Conservation (phyloP, 352 stramenopile genomes). For the Globisporangium mamillatum region DNA sequence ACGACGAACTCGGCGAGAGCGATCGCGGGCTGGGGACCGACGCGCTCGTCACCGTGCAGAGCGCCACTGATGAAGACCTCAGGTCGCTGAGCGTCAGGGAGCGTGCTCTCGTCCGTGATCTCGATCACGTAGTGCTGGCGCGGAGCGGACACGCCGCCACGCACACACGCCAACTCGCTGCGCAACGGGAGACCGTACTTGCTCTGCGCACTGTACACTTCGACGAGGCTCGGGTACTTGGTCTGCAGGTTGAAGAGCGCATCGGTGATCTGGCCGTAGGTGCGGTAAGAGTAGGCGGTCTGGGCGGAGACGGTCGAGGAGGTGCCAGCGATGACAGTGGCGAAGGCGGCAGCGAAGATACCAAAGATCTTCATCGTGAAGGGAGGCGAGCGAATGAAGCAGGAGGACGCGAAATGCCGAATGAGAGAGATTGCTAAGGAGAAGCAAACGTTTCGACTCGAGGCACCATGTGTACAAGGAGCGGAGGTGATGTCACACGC, state of each 20-base stretch:
- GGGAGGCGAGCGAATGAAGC: background rate
- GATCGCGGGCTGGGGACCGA: conserved; percentile 85
- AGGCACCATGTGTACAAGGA: too few relatives aligned
- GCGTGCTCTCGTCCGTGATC: conserved; percentile 72
- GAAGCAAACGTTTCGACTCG: too few relatives aligned
- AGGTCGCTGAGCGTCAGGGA: conserved; percentile 68
- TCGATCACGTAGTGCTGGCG: conserved; percentile 83
- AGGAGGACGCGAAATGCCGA: background rate
- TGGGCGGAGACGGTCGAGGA: background rate
- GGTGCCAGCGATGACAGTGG: background rate
- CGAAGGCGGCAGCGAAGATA: conserved; percentile 1
- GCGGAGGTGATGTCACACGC: too few relatives aligned
- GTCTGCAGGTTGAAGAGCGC: conserved; percentile 46
- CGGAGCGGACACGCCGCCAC: conserved; percentile 31
- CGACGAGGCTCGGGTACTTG: conserved; percentile 63
- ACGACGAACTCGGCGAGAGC: conserved; percentile 67
- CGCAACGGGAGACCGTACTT: conserved; percentile 62
- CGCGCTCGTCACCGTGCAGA: conserved; percentile 94
- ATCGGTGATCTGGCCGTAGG: conserved; percentile 75
- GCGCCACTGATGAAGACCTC: conserved; percentile 94
- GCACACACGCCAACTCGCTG: conserved; percentile 47
- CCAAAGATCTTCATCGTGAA: conserved; percentile 6
- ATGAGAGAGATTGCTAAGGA: background rate
- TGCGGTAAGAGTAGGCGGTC: conserved; percentile 44
- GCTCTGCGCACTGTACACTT: conserved; percentile 78